phyloP scores from a whole-genome alignment of 495 filamentous ascomycete genomes.

The Daldinia loculata region DNA sequence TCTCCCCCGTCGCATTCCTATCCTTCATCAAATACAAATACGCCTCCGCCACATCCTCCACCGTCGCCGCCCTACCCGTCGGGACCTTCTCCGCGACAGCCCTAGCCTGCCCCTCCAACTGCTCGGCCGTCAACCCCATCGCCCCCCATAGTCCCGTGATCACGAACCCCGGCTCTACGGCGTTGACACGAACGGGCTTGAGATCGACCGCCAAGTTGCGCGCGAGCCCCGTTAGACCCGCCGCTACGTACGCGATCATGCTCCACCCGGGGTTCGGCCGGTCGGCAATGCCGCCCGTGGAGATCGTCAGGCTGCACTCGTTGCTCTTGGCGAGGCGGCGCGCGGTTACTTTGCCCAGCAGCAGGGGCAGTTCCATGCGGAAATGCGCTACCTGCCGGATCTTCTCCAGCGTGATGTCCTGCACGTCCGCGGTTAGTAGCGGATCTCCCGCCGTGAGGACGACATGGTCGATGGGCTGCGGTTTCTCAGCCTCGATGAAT shows the following conservation, averaged over 20 bases:
- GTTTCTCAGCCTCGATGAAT: slow-evolving; percentile 48
- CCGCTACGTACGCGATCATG: slow-evolving; percentile 51
- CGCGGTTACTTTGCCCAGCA: slow-evolving; percentile 62
- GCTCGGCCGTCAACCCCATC: slow-evolving; percentile 34
- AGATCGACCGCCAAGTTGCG: slow-evolving; percentile 66
- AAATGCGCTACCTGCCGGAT: slow-evolving; percentile 56
- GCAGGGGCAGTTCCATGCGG: slow-evolving; percentile 60
- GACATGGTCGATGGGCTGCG: slow-evolving; percentile 64
- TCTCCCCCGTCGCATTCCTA: slow-evolving; percentile 43
- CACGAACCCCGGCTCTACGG: slow-evolving; percentile 64
- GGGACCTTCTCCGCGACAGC: slow-evolving; percentile 37
- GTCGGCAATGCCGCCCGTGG: slow-evolving; percentile 57
- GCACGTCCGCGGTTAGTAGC: slow-evolving; percentile 47
- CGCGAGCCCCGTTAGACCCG: slow-evolving; percentile 53
- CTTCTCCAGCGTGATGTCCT: slow-evolving; percentile 50
- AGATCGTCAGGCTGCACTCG: slow-evolving; percentile 62
- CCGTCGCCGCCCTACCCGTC: slow-evolving; percentile 57
- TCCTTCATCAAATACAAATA: slow-evolving; percentile 74
- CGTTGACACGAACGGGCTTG: slow-evolving; percentile 67
- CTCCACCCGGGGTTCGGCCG: slow-evolving; percentile 60
- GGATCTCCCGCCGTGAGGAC: slow-evolving; percentile 66
- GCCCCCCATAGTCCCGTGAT: slow-evolving; percentile 60
- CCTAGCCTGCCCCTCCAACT: slow-evolving; percentile 45
- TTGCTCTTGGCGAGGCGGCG: slow-evolving; percentile 54
- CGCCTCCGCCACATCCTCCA: slow-evolving; percentile 69